Conservation (phyloP, 164 flowering plant species). For the Chimonanthus salicifolius region DNA sequence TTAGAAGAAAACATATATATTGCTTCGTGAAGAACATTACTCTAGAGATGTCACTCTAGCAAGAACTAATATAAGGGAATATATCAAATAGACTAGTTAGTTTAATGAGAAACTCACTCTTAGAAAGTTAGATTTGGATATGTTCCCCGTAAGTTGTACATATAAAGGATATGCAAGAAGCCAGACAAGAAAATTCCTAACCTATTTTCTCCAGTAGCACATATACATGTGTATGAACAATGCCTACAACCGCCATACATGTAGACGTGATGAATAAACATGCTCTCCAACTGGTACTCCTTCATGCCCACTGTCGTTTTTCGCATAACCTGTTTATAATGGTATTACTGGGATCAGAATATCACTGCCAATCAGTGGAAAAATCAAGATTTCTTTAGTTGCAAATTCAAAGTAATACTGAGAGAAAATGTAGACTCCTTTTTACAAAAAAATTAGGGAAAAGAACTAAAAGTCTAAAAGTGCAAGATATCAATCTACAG, state of each 20-base stretch:
- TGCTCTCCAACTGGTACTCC: slow-evolving; percentile 92
- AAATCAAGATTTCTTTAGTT: background rate
- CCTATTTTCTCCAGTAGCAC: slow-evolving; percentile 97
- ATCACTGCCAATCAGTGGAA: background rate
- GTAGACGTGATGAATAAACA: slow-evolving; percentile 84
- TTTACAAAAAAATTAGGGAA: background rate
- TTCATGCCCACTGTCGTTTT: slow-evolving; percentile 61
- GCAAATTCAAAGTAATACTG: background rate
- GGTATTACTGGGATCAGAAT: slow-evolving; percentile 6
- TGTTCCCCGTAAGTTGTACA: background rate
- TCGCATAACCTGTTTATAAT: slow-evolving; percentile 67
- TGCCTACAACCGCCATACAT: slow-evolving; percentile 96
- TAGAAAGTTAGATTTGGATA: background rate
- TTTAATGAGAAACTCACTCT: background rate
- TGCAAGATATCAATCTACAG: background rate
- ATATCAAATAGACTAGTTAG: no score
- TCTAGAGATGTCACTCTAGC: no score
- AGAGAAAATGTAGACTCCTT: background rate
- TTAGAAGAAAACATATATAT: no score
- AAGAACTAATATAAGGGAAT: no score
- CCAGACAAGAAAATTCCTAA: slow-evolving; percentile 12
- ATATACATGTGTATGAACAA: slow-evolving; percentile 90
- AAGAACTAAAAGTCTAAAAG: background rate
- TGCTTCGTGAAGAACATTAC: no score
- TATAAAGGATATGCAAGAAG: background rate